Evolutionary conservation across 345 rosid species (phyloP), one percentile per base, ranked within the genome.

Genomic region (Adansonia digitata): DNA sequence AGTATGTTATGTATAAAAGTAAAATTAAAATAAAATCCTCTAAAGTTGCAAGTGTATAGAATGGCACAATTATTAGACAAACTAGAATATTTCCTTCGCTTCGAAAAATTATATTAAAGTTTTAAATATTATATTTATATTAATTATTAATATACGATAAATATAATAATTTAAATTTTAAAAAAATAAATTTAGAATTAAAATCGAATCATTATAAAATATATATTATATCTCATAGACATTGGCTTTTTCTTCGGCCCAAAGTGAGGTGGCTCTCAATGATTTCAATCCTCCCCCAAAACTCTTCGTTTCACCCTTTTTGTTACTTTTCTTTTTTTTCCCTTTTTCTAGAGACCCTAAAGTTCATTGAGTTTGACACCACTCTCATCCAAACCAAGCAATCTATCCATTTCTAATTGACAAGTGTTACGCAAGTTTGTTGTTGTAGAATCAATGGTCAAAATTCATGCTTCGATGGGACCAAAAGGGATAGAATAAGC

Each of bases 211-310:
- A n/a, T n/a, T n/a, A n/a, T n/a, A n/a, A n/a, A n/a, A n/a, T n/a
- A n/a, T n/a, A n/a, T n/a, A n/a, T n/a, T n/a, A n/a, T n/a, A n/a
- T n/a, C n/a, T n/a, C n/a, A n/a, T n/a, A n/a, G n/a, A n/a, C n/a
- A 46, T 15, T 52, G n/a, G 20, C 40, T 0, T 26, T 31, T 10
- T 18, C 48, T 74, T 51, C 59, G 77, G 63, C 73, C 78, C 57
- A 34, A 78, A 81, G 86, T 86, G 82, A 76, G 89, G 89, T 86
- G 78, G 76, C 77, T 78, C 82, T 61, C 82, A 67, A 74, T 45
- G 84, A 86, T 52, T 72, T 72, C 85, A 74, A 34, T 43, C 60
- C 70, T 40, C 53, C 69, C 82, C 75, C 7, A 37, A 51, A 14
- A 45, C 18, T 71, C 35, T 34, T 18, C n/a, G n/a, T n/a, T 31